Percentiles rank a stretch among this genome's conserved stretches.
These are phyloP conservation scores for Tilletia indica DNA, from an alignment of 1,284 basidiomycete species.

Conservation along the genomic window DNA sequence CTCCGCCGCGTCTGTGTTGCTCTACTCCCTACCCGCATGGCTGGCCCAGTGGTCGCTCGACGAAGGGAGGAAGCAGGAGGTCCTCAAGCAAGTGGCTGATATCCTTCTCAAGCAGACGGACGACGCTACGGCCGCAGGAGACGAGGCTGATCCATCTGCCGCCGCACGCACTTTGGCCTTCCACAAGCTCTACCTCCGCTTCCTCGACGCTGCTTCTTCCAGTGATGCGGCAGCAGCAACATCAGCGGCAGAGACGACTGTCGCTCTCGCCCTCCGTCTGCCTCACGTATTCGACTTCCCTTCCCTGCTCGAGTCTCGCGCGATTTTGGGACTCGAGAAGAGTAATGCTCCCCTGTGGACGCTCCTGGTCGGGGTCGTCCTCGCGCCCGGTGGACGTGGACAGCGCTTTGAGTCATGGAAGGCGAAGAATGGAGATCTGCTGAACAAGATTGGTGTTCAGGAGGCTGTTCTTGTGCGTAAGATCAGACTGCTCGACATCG, in stretches of 20 bases:
- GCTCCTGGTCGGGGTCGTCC: slow-evolving; percentile 35
- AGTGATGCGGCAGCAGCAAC: slow-evolving; percentile 23
- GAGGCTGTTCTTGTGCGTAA: slow-evolving; percentile 40
- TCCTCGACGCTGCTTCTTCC: slow-evolving; percentile 30
- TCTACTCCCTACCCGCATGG: slow-evolving; percentile 45
- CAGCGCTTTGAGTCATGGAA: slow-evolving; percentile 38
- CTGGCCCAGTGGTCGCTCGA: slow-evolving; percentile 48
- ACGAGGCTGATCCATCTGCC: slow-evolving; percentile 44
- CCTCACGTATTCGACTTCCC: slow-evolving; percentile 53
- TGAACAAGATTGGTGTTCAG: slow-evolving; percentile 34
- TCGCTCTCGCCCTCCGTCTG: slow-evolving; percentile 46
- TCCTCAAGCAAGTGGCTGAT: slow-evolving; percentile 40
- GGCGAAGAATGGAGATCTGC: slow-evolving; percentile 14
- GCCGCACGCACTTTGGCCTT: slow-evolving; percentile 28
- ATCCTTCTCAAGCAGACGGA: slow-evolving; percentile 27
- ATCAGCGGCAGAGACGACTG: slow-evolving; percentile 34
- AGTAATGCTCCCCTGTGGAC: slow-evolving; percentile 11
- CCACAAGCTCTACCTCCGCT: slow-evolving; percentile 46
- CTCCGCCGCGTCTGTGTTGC: background rate
- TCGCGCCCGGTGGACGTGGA: slow-evolving; percentile 44
- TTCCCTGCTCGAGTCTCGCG: slow-evolving; percentile 40
- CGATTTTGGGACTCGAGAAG: slow-evolving; percentile 36
- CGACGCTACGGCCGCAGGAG: slow-evolving; percentile 19
- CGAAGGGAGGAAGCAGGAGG: slow-evolving; percentile 34
- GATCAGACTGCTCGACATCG: slow-evolving; percentile 51